phyloP scores from a whole-genome alignment of 164 flowering plant genomes.

The Sedum album region DNA sequence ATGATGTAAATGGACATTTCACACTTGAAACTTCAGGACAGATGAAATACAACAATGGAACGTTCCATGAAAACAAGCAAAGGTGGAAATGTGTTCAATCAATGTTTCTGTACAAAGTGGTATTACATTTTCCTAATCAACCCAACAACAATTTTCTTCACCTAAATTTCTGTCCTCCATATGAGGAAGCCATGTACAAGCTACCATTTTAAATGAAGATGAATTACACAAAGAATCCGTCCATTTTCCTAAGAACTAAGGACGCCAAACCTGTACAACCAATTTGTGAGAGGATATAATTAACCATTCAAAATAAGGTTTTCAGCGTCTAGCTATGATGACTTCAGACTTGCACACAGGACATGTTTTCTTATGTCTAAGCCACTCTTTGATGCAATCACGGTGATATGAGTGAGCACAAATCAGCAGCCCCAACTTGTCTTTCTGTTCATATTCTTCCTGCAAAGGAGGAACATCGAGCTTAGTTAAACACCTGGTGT shows the following conservation, averaged over 20 bases:
- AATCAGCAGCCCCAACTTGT: slow-evolving; percentile 32
- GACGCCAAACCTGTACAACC: background rate
- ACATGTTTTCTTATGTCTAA: slow-evolving; percentile 31
- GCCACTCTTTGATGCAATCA: slow-evolving; percentile 41
- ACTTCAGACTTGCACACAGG: slow-evolving; percentile 38
- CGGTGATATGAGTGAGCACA: slow-evolving; percentile 40
- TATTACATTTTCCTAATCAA: background rate
- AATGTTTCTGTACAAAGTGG: background rate
- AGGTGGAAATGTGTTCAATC: background rate
- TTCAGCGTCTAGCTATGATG: slow-evolving; percentile 13
- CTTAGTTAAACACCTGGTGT: background rate
- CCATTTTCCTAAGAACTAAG: background rate
- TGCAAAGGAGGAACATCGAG: slow-evolving; percentile 10
- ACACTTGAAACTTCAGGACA: background rate
- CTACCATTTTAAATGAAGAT: slow-evolving; percentile 2
- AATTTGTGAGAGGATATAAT: background rate
- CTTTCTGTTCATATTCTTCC: slow-evolving; percentile 39
- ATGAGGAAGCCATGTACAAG: background rate
- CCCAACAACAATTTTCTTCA: background rate
- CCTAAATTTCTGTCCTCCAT: background rate
- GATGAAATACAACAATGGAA: background rate
- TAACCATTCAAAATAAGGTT: background rate
- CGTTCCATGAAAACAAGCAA: background rate
- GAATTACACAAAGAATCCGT: background rate
- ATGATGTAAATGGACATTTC: too few species aligned